Percentiles rank a stretch among this genome's conserved stretches.
Evolutionary conservation across 192 early-diverging fungal species (phyloP).

Genomic region (Funneliformis geosporum): DNA sequence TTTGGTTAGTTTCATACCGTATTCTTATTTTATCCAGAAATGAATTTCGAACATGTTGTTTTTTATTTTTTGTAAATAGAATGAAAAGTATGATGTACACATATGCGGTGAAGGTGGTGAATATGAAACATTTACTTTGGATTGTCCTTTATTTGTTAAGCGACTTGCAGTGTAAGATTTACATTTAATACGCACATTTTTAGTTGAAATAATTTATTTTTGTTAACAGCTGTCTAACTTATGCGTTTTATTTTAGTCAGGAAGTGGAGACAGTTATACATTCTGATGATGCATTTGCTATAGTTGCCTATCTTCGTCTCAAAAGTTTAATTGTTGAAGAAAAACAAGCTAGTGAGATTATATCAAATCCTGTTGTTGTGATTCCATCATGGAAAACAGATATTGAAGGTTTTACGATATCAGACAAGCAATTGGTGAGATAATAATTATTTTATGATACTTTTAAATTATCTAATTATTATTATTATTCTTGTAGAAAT

Average conservation of each 20-base stretch:
- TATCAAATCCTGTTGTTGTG: not conserved
- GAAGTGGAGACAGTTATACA: slow-evolving; percentile 74
- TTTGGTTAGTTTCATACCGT: slow-evolving; percentile 49
- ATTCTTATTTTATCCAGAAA: not conserved
- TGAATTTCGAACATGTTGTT: not conserved
- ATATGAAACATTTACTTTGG: slow-evolving; percentile 91
- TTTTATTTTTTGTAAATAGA: slow-evolving; percentile 31
- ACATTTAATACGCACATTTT: not conserved
- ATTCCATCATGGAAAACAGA: slow-evolving; percentile 19
- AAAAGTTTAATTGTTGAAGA: slow-evolving; percentile 67
- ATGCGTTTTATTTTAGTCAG: slow-evolving; percentile 53
- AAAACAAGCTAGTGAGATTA: slow-evolving; percentile 50
- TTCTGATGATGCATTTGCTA: slow-evolving; percentile 79
- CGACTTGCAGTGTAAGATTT: slow-evolving; percentile 75
- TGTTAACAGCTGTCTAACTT: not conserved
- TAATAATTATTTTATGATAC: not conserved
- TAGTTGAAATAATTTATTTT: not conserved
- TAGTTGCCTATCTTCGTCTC: slow-evolving; percentile 80
- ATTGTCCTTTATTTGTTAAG: slow-evolving; percentile 88
- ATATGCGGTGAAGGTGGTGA: slow-evolving; percentile 98
- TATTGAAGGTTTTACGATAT: not conserved
- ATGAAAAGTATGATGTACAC: slow-evolving; percentile 79
- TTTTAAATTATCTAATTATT: slow-evolving; percentile 9
- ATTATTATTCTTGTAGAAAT: not conserved
- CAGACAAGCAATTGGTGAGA: not conserved